phyloP scores from a whole-genome alignment of 1,284 basidiomycete species.

The Amylostereum chailletii region DNA sequence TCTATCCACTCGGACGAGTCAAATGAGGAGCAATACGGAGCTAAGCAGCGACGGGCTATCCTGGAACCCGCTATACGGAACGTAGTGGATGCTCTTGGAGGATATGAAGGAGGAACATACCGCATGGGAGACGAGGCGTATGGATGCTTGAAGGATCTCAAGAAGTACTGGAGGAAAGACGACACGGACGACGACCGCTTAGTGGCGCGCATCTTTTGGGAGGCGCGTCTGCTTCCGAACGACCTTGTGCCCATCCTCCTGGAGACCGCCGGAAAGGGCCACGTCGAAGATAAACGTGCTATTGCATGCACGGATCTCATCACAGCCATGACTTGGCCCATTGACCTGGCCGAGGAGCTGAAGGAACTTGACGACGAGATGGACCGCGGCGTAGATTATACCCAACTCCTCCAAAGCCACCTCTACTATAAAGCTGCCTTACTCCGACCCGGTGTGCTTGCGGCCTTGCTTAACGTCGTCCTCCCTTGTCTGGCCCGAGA shows the following conservation, averaged over 20 bases:
- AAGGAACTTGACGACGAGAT: constrained; percentile 79
- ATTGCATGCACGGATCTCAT: constrained; percentile 84
- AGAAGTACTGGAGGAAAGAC: constrained; percentile 91
- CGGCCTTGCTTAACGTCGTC: constrained; percentile 61
- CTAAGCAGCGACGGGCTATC: constrained; percentile 37
- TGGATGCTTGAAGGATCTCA: constrained; percentile 87
- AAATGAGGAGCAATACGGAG: constrained; percentile 18
- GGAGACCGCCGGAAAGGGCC: constrained; percentile 68
- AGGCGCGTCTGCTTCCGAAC: constrained; percentile 72
- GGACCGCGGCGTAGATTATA: constrained; percentile 79
- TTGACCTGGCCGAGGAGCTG: constrained; percentile 86
- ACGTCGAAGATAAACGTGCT: constrained; percentile 77
- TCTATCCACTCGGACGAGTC: constrained; percentile 28
- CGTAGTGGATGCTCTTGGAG: constrained; percentile 71
- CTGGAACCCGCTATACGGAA: constrained; percentile 59
- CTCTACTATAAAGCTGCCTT: constrained; percentile 81
- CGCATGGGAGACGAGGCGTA: constrained; percentile 77
- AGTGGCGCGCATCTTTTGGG: constrained; percentile 85
- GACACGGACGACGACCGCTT: constrained; percentile 93
- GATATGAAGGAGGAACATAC: constrained; percentile 62
- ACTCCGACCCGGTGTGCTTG: constrained; percentile 56
- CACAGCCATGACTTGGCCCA: constrained; percentile 95
- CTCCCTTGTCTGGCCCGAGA: constrained; percentile 62
- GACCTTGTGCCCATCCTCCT: constrained; percentile 83
- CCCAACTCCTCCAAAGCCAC: constrained; percentile 72